Evolutionary conservation across 2,329 filamentous ascomycete species (phyloP), one percentile per base, ranked within the genome.

Genomic region (Colletotrichum costaricense): DNA sequence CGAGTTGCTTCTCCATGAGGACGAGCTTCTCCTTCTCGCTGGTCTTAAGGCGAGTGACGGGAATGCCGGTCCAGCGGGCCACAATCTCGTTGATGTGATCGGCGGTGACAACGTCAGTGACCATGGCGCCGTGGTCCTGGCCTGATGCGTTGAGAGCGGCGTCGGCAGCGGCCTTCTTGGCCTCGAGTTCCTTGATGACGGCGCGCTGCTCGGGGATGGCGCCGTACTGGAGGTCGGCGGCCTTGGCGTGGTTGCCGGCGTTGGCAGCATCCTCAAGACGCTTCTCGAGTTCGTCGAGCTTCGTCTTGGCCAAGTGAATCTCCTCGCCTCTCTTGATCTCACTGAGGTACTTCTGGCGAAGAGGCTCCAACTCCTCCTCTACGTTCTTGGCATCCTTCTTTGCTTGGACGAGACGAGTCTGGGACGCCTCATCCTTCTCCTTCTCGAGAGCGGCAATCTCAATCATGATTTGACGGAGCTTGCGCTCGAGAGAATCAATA

Each of bases 71-170:
- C 94, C 95, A 98, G 74, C 95, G 93, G 67, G 94, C 93, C 66
- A 99, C 97, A 74, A 99, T 99, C 81, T 98, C 96, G 82, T 99
- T 98, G 88, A 99, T 99, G 83, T 99, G 95, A 76, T 99, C 97
- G 12, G 95, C 95, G 6, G 97, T 97, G 76, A 99, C 97, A 59
- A 97, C 90, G 81, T 99, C 97, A 3, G 95, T 97, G 67, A 98
- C 90, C 82, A 98, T 92, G 28, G 94, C 90, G 68, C 90, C 90
- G 4, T 87, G 83, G 46, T 93, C 94, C 33, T 85, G 84, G 35
- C 85, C 85, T 11, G 81, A 82, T 6, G 86, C 84, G 78, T 86
- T 91, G n/a, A 92, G 85, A 16, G 89, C 90, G 11, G 92, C 93
- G 81, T 98, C 97, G 3, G 94, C 93, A 60, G 89, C 90, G 19